These are phyloP conservation scores for Suillus brevipes DNA, from an alignment of 768 basidiomycete genomes.

Conservation along the genomic window DNA sequence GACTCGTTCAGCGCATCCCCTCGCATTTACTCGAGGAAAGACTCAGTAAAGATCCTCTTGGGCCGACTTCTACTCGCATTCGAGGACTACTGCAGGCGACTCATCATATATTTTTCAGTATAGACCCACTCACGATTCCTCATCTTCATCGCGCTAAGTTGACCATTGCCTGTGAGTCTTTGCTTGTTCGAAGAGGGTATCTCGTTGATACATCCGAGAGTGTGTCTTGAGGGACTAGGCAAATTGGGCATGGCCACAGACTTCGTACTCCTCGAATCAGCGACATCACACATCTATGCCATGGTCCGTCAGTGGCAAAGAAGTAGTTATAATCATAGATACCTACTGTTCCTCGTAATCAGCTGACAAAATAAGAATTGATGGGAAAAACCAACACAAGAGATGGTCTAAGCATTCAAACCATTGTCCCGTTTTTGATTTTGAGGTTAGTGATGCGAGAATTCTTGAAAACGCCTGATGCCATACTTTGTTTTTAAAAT, in stretches of 20 bases:
- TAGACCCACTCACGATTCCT: too few species aligned
- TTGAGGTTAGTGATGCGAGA: not conserved
- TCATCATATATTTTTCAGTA: too few species aligned
- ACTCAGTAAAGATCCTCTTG: too few species aligned
- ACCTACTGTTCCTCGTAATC: not conserved
- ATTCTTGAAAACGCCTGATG: not conserved
- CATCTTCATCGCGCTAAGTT: not conserved
- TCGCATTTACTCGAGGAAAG: too few species aligned
- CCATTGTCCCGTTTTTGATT: not conserved
- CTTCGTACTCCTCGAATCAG: not conserved
- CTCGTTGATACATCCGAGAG: not conserved
- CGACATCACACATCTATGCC: not conserved
- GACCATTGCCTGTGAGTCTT: not conserved
- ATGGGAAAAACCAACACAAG: not conserved
- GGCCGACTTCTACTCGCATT: too few species aligned
- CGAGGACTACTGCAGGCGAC: too few species aligned
- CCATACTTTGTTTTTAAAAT: not conserved
- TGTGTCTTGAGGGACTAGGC: not conserved
- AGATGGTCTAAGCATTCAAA: not conserved
- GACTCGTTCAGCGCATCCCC: too few species aligned
- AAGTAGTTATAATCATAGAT: not conserved
- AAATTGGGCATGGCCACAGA: not conserved
- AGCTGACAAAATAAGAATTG: not conserved
- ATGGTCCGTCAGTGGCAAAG: not conserved
- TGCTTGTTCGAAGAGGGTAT: not conserved